Conservation (phyloP, 73 alveolate genomes). For the Uronychia binucleata region DNA sequence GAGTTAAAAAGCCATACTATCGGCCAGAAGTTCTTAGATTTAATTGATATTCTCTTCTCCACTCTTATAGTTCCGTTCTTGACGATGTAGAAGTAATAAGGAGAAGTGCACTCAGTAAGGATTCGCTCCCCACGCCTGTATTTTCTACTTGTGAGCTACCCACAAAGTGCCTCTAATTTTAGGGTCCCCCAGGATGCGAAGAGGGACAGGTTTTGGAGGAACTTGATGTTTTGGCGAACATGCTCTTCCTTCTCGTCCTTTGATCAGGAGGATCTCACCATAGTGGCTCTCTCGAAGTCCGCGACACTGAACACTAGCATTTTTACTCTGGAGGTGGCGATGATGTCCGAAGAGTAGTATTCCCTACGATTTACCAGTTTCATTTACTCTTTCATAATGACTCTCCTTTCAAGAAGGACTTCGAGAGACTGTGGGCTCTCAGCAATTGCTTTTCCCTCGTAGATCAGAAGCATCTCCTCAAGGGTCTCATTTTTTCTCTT, state of each 20-base stretch:
- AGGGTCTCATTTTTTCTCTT: neutral
- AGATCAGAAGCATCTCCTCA: neutral
- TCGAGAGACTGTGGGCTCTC: neutral
- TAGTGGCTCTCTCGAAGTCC: neutral
- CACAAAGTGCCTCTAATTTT: neutral
- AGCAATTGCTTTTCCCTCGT: neutral
- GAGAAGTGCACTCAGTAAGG: neutral
- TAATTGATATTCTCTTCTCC: neutral
- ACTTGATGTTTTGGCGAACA: neutral
- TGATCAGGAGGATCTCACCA: neutral
- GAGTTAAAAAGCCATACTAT: neutral
- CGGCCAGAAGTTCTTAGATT: neutral
- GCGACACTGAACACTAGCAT: neutral
- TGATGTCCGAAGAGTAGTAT: neutral
- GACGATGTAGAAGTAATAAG: neutral
- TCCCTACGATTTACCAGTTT: neutral
- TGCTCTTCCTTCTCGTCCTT: neutral
- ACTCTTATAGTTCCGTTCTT: neutral
- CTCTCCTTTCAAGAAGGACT: neutral
- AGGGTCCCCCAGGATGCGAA: neutral
- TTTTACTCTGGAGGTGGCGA: neutral
- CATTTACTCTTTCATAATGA: neutral
- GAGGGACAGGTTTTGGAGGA: neutral
- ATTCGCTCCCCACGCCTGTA: neutral
- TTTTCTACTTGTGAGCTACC: neutral